A percentile compares a stretch with the other conserved stretches of the same genome.
Conservation (phyloP, 306 rosid genomes). For the Casuarina glauca region DNA sequence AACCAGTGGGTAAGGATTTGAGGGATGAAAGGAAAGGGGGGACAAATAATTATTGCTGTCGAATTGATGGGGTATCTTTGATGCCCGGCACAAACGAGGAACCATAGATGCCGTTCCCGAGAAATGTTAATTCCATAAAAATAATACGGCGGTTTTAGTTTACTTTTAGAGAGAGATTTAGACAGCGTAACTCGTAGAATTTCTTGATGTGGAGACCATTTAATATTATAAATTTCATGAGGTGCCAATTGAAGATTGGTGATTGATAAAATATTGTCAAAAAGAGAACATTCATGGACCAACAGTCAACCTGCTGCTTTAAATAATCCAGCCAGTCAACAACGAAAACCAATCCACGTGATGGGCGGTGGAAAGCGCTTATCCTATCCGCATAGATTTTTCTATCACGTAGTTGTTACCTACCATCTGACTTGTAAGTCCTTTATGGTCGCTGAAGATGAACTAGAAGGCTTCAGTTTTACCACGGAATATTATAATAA, state of each 20-base stretch:
- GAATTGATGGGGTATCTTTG: too few relatives aligned
- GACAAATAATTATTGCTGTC: background rate
- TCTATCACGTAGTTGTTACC: background rate
- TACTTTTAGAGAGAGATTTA: too few relatives aligned
- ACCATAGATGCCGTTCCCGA: too few relatives aligned
- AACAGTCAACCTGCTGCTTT: background rate
- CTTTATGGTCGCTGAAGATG: background rate
- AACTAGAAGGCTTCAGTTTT: too few relatives aligned
- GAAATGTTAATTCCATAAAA: too few relatives aligned
- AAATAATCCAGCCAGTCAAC: background rate
- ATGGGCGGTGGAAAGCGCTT: conserved; percentile 41
- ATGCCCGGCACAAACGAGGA: too few relatives aligned
- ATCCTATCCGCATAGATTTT: background rate
- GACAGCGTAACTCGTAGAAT: background rate
- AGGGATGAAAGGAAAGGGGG: background rate
- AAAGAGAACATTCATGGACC: background rate
- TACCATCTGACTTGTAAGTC: background rate
- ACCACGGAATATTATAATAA: too few relatives aligned
- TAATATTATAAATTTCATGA: background rate
- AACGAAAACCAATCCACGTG: conserved; percentile 12
- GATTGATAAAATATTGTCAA: background rate
- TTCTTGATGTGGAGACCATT: background rate
- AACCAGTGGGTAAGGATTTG: background rate
- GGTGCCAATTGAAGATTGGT: background rate
- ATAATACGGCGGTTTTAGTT: too few relatives aligned